These are phyloP conservation scores for Suhomyces bolitotheri DNA, from an alignment of 1,139 yeast genomes.

Conservation along the genomic window DNA sequence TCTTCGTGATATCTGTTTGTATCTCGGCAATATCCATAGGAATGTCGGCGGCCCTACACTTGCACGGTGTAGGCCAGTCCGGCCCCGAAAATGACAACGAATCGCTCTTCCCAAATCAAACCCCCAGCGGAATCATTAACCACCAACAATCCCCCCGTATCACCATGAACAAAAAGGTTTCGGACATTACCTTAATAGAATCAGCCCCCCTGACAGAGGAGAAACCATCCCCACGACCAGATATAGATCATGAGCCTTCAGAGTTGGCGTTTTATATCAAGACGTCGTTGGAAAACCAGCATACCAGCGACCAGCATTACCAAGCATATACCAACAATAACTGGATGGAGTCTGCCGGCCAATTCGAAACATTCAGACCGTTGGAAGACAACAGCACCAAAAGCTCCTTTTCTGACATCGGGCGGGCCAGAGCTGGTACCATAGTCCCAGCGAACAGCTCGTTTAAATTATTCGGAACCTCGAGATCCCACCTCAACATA, in stretches of 20 bases:
- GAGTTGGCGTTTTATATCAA: conserved; percentile 15
- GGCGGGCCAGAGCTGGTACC: conserved; percentile 3
- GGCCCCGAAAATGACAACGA: not conserved
- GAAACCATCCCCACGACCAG: conserved; percentile 4
- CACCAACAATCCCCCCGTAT: not conserved
- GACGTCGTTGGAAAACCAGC: conserved; percentile 11
- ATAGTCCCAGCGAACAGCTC: not conserved
- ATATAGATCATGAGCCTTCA: conserved; percentile 12
- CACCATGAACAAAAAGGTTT: conserved; percentile 12
- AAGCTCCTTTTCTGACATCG: conserved; percentile 9
- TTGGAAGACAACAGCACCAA: conserved; percentile 3
- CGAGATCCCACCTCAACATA: conserved; percentile 6
- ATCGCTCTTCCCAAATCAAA: no score
- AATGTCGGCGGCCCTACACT: not conserved
- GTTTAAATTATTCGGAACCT: conserved; percentile 4
- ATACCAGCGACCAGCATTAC: conserved; percentile 9
- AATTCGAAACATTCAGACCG: conserved; percentile 3
- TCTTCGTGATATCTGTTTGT: conserved; percentile 15
- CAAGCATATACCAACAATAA: conserved; percentile 16
- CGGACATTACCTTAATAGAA: conserved; percentile 17
- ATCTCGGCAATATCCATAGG: conserved; percentile 5
- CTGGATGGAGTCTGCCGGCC: conserved; percentile 24
- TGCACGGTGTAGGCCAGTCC: not conserved
- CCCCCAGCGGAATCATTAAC: no score
- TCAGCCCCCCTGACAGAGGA: conserved; percentile 1